Percentiles rank a stretch among this genome's conserved stretches.
Evolutionary conservation across 1,284 basidiomycete species (phyloP).

Genomic region (Fomitopsis pinicola): DNA sequence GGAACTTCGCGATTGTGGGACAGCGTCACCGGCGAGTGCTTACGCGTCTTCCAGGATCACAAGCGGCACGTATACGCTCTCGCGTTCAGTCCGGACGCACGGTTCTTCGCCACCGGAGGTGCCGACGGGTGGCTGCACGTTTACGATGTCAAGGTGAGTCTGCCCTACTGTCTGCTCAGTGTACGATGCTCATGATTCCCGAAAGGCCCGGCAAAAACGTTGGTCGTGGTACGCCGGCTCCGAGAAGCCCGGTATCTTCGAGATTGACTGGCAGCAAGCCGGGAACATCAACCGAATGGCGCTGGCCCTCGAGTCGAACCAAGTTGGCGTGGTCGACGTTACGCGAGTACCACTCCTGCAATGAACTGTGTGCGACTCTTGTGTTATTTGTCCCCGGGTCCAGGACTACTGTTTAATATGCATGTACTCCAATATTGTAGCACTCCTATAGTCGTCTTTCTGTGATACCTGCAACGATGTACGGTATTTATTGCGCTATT

Average conservation of each 20-base stretch:
- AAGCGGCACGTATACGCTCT: slow-evolving; percentile 63
- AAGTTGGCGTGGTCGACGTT: slow-evolving; percentile 53
- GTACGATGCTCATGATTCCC: not conserved
- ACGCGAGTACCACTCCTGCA: slow-evolving; percentile 36
- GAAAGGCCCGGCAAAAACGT: slow-evolving; percentile 38
- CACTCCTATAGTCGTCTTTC: not conserved
- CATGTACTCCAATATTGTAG: not conserved
- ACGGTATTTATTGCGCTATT: not conserved
- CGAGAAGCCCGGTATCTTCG: slow-evolving; percentile 54
- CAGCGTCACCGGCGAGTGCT: slow-evolving; percentile 65
- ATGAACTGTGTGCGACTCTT: slow-evolving; percentile 1
- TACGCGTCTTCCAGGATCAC: slow-evolving; percentile 64
- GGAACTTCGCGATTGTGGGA: slow-evolving; percentile 75
- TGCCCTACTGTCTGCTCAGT: not conserved
- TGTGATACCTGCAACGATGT: not conserved
- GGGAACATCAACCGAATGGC: slow-evolving; percentile 51
- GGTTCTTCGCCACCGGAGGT: slow-evolving; percentile 54
- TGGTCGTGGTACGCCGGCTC: slow-evolving; percentile 57
- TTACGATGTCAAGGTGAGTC: slow-evolving; percentile 43
- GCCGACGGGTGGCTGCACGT: slow-evolving; percentile 59
- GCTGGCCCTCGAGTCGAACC: slow-evolving; percentile 49
- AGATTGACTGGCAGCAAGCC: slow-evolving; percentile 56
- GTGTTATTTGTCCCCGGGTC: not conserved
- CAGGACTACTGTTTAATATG: not conserved
- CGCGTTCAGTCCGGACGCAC: slow-evolving; percentile 63